Evolutionary conservation across 2,329 filamentous ascomycete species (phyloP).

Genomic region (Ceratocystis alfenasii): DNA sequence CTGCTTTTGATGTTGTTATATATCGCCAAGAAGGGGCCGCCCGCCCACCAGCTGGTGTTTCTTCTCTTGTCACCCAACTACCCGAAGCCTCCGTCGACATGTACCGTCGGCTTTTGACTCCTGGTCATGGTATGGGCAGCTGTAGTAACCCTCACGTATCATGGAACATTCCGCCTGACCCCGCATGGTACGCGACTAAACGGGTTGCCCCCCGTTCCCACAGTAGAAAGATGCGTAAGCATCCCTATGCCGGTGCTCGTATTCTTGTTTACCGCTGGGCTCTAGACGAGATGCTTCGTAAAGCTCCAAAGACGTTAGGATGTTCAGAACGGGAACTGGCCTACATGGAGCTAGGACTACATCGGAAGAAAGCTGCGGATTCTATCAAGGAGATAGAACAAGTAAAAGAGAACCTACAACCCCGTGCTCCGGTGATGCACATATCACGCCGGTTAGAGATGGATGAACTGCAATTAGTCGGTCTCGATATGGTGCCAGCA

Average conservation of each 20-base stretch:
- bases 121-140: background rate
- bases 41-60: constrained; percentile 1
- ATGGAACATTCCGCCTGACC: constrained; percentile 8
- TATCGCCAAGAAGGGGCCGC: constrained; percentile 13
- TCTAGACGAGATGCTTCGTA: background rate
- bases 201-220: background rate
- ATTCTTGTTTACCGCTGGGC: constrained; percentile 14
- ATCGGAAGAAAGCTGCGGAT: background rate
- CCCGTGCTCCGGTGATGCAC: background rate
- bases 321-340: constrained; percentile 11
- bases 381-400: background rate
- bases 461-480: background rate
- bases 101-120: constrained; percentile 13
- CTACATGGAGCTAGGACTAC: constrained; percentile 3
- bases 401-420: background rate
- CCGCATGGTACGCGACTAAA: constrained; percentile 11
- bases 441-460: background rate
- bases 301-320: background rate
- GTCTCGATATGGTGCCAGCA: background rate
- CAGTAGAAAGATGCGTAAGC: constrained; percentile 8
- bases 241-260: background rate
- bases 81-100: constrained; percentile 7
- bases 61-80: constrained; percentile 12
- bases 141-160: constrained; percentile 7
- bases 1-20: constrained; percentile 11